Evolutionary conservation across 108 stramenopile species (phyloP).

Genomic region (Pseudonitzschia pungens): DNA sequence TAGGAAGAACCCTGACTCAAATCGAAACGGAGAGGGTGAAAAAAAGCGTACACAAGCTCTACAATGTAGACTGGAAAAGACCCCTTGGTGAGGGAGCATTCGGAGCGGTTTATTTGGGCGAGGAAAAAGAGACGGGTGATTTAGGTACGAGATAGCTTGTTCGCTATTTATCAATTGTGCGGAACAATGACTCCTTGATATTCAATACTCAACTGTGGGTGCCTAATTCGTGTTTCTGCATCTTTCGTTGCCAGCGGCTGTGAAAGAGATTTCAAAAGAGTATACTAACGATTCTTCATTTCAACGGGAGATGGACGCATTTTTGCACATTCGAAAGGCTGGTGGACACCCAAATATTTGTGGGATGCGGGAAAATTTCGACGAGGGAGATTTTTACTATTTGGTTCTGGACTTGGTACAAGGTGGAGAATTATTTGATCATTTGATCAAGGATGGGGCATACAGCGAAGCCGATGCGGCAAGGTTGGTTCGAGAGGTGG

Average conservation of each 20-base stretch:
- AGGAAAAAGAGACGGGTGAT: conserved; percentile 49
- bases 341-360: conserved; percentile 87
- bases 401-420: conserved; percentile 68
- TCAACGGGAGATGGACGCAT: conserved; percentile 76
- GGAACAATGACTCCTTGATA: conserved; percentile 51
- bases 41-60: conserved; percentile 19
- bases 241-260: conserved; percentile 37
- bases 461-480: conserved; percentile 79
- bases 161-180: conserved; percentile 43
- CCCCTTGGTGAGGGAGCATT: conserved; percentile 64
- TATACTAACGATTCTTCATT: conserved; percentile 68
- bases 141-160: not conserved
- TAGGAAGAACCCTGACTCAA: conserved; percentile 22
- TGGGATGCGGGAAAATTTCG: conserved; percentile 63
- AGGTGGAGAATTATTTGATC: conserved; percentile 86
- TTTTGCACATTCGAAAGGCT: conserved; percentile 62
- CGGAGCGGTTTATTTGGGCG: conserved; percentile 70
- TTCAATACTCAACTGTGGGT: conserved; percentile 27
- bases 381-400: conserved; percentile 67
- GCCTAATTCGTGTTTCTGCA: conserved; percentile 3
- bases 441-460: conserved; percentile 69
- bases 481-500: conserved; percentile 61
- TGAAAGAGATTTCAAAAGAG: conserved; percentile 81
- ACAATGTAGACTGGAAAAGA: conserved; percentile 37
- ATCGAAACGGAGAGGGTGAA: conserved; percentile 31